These are phyloP conservation scores for Diospyros kaki DNA, from an alignment of 148 eudicot genomes.

Conservation along the genomic window DNA sequence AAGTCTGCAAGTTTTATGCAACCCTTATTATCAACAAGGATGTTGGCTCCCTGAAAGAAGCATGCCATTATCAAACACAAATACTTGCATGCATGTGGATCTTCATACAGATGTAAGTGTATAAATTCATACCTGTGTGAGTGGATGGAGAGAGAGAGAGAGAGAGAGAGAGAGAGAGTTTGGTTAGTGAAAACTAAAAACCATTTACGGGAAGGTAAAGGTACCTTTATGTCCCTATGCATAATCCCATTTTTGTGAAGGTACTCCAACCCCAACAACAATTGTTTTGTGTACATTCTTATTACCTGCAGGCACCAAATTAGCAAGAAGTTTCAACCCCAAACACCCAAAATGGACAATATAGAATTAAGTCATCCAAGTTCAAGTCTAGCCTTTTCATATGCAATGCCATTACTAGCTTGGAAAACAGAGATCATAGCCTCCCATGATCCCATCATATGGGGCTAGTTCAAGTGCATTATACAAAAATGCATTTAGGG, in stretches of 20 bases:
- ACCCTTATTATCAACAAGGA: slow-evolving; percentile 95
- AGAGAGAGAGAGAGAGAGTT: neutral
- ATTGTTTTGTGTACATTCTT: slow-evolving; percentile 75
- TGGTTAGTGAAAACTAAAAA: neutral
- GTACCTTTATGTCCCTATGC: slow-evolving; percentile 90
- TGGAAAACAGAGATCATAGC: neutral
- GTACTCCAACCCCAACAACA: slow-evolving; percentile 70
- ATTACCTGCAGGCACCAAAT: slow-evolving; percentile 45
- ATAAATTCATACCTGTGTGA: neutral
- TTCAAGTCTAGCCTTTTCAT: neutral
- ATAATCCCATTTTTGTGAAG: slow-evolving; percentile 77
- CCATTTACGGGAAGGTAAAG: neutral
- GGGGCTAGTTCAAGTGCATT: neutral
- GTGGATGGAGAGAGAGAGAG: no score
- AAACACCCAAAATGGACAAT: neutral
- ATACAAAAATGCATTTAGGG: neutral
- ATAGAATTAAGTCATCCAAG: neutral
- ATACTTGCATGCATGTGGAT: neutral
- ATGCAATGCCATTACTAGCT: neutral
- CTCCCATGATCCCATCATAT: neutral
- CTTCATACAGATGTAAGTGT: neutral
- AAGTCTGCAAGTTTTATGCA: slow-evolving; percentile 96
- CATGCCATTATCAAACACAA: neutral
- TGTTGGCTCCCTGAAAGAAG: slow-evolving; percentile 80
- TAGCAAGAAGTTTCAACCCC: neutral